These are phyloP conservation scores for Ceratopteris richardii DNA, from an alignment of 75 land plant species.

Conservation along the genomic window DNA sequence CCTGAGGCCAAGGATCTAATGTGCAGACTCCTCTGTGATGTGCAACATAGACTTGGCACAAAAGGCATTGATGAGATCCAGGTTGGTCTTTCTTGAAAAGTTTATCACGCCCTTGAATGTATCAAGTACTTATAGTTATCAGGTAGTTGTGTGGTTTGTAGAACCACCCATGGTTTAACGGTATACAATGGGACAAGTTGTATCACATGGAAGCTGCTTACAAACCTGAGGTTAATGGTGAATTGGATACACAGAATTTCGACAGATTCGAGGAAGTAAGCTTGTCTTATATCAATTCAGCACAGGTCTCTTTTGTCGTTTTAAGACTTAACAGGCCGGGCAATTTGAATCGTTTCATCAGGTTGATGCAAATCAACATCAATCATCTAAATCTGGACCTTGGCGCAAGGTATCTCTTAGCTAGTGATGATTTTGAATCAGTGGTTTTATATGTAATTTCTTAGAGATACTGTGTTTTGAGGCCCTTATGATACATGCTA, in stretches of 20 bases:
- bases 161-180: conserved; percentile 86
- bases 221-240: conserved; percentile 78
- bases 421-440: conserved; percentile 1
- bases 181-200: conserved; percentile 65
- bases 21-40: conserved; percentile 61
- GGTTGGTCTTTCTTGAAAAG: conserved; percentile 23
- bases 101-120: too few species aligned
- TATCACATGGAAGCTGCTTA: conserved; percentile 85
- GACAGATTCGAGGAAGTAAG: conserved; percentile 76
- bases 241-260: conserved; percentile 82
- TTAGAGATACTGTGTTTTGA: conserved; percentile 2
- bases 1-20: conserved; percentile 67
- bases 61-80: conserved; percentile 66
- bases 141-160: conserved; percentile 18
- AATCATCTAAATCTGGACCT: conserved; percentile 30
- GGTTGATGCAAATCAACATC: conserved; percentile 7
- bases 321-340: neutral
- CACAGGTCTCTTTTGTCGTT: neutral
- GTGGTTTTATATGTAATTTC: neutral
- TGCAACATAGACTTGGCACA: conserved; percentile 57
- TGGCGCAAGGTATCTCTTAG: conserved; percentile 34
- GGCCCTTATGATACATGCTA: neutral
- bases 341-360: conserved; percentile 5
- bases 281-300: neutral
- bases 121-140: neutral